Percentiles rank a stretch among this genome's conserved stretches.
These are phyloP conservation scores for Magnolia sinica DNA, from an alignment of 164 flowering plant species.

Conservation along the genomic window DNA sequence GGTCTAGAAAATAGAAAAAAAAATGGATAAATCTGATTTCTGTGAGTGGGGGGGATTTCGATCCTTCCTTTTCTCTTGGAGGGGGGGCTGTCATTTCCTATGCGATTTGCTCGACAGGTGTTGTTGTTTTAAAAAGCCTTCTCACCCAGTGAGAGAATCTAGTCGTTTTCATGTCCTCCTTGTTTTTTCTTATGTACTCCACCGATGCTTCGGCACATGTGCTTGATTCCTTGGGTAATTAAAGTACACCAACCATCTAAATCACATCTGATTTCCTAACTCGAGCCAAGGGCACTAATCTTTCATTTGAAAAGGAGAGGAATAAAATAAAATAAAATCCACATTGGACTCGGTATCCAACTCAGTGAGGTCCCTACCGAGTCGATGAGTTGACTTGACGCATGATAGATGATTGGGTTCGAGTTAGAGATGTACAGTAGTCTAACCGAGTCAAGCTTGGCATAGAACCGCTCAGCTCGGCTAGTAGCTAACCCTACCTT, in stretches of 20 bases:
- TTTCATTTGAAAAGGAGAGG: no score
- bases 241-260: not conserved
- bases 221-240: not conserved
- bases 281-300: not conserved
- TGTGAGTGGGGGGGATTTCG: not conserved
- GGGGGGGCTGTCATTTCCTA: constrained; percentile 11
- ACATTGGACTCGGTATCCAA: no score
- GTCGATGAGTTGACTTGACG: no score
- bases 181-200: constrained; percentile 1
- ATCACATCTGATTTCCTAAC: constrained; percentile 3
- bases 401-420: no score
- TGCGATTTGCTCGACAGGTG: constrained; percentile 7
- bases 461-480: no score
- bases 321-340: no score
- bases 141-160: constrained; percentile 4
- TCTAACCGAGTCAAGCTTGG: no score
- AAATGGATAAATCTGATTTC: not conserved
- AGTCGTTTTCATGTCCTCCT: constrained; percentile 11
- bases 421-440: no score
- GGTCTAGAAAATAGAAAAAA: not conserved
- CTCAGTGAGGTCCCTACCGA: no score
- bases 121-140: not conserved
- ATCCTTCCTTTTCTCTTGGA: constrained; percentile 23
- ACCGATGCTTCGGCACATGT: not conserved
- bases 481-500: no score